Percentiles rank a stretch among this genome's conserved stretches.
phyloP scores from a whole-genome alignment of 257 asterid species.

The Jacaranda copaia region DNA sequence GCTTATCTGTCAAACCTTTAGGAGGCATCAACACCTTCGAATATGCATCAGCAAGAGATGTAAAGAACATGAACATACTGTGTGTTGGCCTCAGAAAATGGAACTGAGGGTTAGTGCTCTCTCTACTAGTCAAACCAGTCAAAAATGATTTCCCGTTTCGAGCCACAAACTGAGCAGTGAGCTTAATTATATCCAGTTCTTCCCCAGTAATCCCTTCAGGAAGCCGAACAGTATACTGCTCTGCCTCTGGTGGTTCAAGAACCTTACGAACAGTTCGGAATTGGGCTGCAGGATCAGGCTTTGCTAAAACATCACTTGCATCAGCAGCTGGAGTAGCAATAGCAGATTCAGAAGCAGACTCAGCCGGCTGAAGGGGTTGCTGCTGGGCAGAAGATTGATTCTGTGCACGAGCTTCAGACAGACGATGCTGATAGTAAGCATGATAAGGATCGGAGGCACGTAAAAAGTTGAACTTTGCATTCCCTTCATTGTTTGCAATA shows the following conservation, averaged over 20 bases:
- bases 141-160: constrained; percentile 89
- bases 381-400: constrained; percentile 59
- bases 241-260: constrained; percentile 97
- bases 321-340: constrained; percentile 50
- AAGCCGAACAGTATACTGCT: constrained; percentile 85
- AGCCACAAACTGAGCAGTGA: constrained; percentile 96
- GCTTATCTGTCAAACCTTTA: constrained; percentile 75
- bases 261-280: constrained; percentile 69
- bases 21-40: constrained; percentile 96
- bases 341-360: constrained; percentile 52
- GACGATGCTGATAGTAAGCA: constrained; percentile 89
- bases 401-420: constrained; percentile 82
- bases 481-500: constrained; percentile 78
- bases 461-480: constrained; percentile 81
- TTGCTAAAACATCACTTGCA: constrained; percentile 52
- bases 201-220: constrained; percentile 97
- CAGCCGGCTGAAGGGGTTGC: constrained; percentile 45
- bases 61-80: constrained; percentile 95
- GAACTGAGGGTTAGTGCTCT: constrained; percentile 85
- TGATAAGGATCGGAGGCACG: constrained; percentile 89
- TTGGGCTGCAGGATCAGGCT: constrained; percentile 75
- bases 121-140: constrained; percentile 91
- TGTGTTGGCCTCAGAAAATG: constrained; percentile 93
- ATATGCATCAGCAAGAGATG: constrained; percentile 95
- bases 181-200: constrained; percentile 90